Conservation (phyloP, 78 protist species). For the Emiliania huxleyi region DNA sequence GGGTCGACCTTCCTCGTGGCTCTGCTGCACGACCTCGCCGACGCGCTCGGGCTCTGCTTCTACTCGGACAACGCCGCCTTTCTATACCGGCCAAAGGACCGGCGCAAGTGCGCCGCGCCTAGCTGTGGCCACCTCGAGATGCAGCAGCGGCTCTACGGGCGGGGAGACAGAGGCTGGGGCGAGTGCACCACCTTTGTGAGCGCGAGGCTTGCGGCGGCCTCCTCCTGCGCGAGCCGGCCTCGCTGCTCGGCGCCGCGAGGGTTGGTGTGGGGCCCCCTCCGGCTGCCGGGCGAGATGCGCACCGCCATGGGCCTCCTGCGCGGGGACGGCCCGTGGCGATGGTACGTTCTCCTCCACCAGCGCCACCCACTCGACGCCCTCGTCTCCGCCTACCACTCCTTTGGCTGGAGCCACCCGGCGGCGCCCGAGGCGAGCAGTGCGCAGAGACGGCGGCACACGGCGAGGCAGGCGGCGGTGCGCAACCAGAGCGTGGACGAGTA, state of each 20-base stretch:
- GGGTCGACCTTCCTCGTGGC: background rate
- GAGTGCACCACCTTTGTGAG: background rate
- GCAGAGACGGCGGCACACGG: background rate
- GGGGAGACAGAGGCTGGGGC: background rate
- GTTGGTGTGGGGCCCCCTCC: background rate
- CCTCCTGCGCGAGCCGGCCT: background rate
- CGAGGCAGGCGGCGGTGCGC: background rate
- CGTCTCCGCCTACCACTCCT: background rate
- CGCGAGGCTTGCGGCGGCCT: background rate
- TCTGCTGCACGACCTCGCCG: background rate
- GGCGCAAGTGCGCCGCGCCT: background rate
- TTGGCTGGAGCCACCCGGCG: background rate
- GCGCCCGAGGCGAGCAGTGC: background rate
- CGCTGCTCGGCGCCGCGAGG: background rate
- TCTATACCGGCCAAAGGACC: background rate
- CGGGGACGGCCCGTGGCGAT: background rate
- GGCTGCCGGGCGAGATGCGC: background rate
- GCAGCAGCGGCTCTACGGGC: background rate
- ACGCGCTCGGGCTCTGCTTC: background rate
- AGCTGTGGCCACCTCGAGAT: background rate
- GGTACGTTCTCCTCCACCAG: background rate
- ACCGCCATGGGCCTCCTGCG: background rate
- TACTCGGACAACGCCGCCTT: background rate
- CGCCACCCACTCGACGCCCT: background rate
- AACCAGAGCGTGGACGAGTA: background rate